Evolutionary conservation across 2,329 filamentous ascomycete genomes (phyloP), one percentile per base, ranked within the genome.

Genomic region (Cladophialophora exuberans): DNA sequence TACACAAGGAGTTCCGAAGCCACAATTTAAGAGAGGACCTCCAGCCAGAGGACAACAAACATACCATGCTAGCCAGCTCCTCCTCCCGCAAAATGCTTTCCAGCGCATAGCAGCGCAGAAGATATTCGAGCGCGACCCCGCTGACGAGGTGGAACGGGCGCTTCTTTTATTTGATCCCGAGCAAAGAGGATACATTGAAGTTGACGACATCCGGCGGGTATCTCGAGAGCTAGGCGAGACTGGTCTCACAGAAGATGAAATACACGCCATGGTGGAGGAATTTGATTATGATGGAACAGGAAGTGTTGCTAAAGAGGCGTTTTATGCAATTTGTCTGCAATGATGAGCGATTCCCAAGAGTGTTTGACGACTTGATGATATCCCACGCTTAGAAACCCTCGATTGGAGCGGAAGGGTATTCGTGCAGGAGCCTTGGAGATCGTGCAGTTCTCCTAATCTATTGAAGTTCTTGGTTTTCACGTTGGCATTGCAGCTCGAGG

Each of bases 261-360:
- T 99, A 59, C 81, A 84, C 64, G 91, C 91, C 62, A 99, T 99
- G 94, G 94, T 99, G 75, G 91, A 97, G 68, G 93, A 97, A 73
- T 95, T 97, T 76, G 94, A 99, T 76, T 81, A 97, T 62, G 89
- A 96, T 68, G 93, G 90, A 1, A 95, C 96, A 65, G 92, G 92
- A 9, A 91, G 81, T 54, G 85, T 87, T 62, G 80, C 77, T 43
- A 70, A 81, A 65, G 83, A 86, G 56, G 83, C 83, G 56, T 87
- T 87, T 73, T 76, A 86, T 64, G 79, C 80, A n/a, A 87, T 87
- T 62, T 86, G 84, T 70, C 74, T 85, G 70, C 76, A 78, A 65
- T 79, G 65, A 74, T 41, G 18, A 23, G 23, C 17, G 23, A 3
- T n/a, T 18, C 26, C 25, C 18, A 31, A 35, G 11, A 38, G 15